Base-by-base conservation (phyloP, 106 monocot genomes). In the Allium sativum region DNA sequence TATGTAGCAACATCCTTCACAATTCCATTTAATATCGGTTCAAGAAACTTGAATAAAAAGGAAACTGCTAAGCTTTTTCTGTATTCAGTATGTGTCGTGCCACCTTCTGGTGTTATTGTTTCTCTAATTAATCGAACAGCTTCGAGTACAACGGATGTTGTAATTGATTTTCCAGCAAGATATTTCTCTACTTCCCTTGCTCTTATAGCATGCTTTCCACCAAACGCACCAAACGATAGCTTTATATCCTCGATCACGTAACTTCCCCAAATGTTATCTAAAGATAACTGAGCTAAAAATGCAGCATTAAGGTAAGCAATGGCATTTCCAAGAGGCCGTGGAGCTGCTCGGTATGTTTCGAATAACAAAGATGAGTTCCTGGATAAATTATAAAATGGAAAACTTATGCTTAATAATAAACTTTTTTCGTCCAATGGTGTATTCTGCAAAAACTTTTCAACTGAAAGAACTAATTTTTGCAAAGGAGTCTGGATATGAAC, bases 161-260 rank as follows among this genome's bases (percentile, higher is more conserved):
- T 89, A 10, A 89, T 21, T 55, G 72, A 15, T 74, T 79, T 89
- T 18, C 89, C 78, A 0, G 62, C 41, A 19, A 89, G 61, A 67
- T 72, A 81, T 2, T 78, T 73, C 70, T 89, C 89, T 58, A 84
- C 89, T 2, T 74, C 73, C 53, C 72, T 82, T 22, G 83, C 81
- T 45, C 89, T 83, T 10, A 68, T 81, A 7, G 89, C 76, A 79
- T 89, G 78, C 21, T 72, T 56, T 42, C 43, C 57, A 12, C 86
- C 89, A 67, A 70, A 94, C 1, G 93, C 89, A 58, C 93, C 93
- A 62, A 94, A 94, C 57, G 73, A 82, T 67, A 94, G 70, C 9
- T 45, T 73, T 12, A 80, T 1, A 45, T 76, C 72, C 10, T 83
- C 67, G 1, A 94, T 9, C 18, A 58, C 19, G 62, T 21, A 12